phyloP scores from a whole-genome alignment of 352 stramenopile species.

The Phytophthora kernoviae region DNA sequence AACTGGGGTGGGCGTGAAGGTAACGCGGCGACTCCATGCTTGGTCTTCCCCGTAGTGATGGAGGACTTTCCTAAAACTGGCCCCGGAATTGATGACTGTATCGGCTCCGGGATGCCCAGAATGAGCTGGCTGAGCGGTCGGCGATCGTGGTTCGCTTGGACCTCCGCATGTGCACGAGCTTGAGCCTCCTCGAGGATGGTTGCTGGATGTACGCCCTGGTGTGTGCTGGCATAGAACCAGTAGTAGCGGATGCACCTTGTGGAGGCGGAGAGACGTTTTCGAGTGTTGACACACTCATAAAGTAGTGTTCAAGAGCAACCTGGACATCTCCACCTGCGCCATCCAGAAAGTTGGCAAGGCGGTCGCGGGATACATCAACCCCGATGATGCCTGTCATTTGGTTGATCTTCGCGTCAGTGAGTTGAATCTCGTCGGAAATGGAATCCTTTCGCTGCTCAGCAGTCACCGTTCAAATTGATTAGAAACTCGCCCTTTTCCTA shows the following conservation, averaged over 20 bases:
- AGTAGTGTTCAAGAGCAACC: slow-evolving; percentile 89
- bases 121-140: slow-evolving; percentile 74
- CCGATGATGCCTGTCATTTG: slow-evolving; percentile 86
- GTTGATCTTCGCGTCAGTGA: slow-evolving; percentile 80
- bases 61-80: slow-evolving; percentile 22
- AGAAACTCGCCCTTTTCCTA: neutral
- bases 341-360: slow-evolving; percentile 76
- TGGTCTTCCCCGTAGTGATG: slow-evolving; percentile 17
- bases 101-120: slow-evolving; percentile 59
- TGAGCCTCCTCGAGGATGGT: slow-evolving; percentile 31
- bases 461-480: slow-evolving; percentile 1
- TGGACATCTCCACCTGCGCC: slow-evolving; percentile 83
- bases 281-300: slow-evolving; percentile 75
- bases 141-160: slow-evolving; percentile 43
- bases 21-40: slow-evolving; percentile 20
- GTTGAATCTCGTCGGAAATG: slow-evolving; percentile 71
- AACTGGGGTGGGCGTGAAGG: slow-evolving; percentile 25
- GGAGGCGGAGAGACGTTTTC: slow-evolving; percentile 17
- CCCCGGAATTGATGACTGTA: slow-evolving; percentile 23
- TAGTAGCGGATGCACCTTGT: slow-evolving; percentile 9
- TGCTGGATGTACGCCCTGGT: slow-evolving; percentile 15
- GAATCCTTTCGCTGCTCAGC: slow-evolving; percentile 49
- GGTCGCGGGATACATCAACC: slow-evolving; percentile 70
- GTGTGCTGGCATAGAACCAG: slow-evolving; percentile 11
- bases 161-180: slow-evolving; percentile 38